Evolutionary conservation across 2,329 filamentous ascomycete species (phyloP).

Genomic region (Fusarium coicis): DNA sequence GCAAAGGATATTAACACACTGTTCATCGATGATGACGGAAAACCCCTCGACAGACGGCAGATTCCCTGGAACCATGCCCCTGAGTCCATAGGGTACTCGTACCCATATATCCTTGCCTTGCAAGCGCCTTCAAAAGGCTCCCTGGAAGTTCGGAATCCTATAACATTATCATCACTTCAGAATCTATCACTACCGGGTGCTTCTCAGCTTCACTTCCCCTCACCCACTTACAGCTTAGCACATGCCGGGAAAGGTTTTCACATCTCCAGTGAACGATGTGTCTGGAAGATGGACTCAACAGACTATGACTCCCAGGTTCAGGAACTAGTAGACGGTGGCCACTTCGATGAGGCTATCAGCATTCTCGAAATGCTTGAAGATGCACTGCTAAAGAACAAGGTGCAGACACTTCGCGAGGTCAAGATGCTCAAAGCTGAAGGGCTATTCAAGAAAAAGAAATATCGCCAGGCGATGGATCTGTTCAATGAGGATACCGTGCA

Average conservation of each 20-base stretch:
- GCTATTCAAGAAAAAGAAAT: constrained; percentile 85
- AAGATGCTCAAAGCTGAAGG: constrained; percentile 91
- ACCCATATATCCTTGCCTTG: constrained; percentile 91
- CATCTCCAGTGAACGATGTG: constrained; percentile 87
- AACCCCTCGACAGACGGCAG: constrained; percentile 83
- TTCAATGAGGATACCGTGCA: constrained; percentile 87
- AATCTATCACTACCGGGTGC: constrained; percentile 84
- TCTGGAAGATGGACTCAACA: constrained; percentile 96
- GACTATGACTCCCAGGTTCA: constrained; percentile 92
- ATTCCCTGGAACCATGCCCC: constrained; percentile 93
- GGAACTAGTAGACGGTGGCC: constrained; percentile 77
- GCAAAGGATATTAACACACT: constrained; percentile 97
- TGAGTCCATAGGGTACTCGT: constrained; percentile 93
- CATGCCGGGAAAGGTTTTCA: constrained; percentile 97
- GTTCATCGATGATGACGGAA: constrained; percentile 87
- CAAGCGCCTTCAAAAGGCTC: constrained; percentile 85
- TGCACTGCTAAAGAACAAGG: constrained; percentile 86
- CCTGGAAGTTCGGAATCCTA: constrained; percentile 91
- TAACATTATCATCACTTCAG: constrained; percentile 90
- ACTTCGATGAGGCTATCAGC: constrained; percentile 92
- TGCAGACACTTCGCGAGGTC: constrained; percentile 81
- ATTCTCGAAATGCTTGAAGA: constrained; percentile 91
- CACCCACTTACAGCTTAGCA: constrained; percentile 91
- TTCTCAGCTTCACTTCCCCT: constrained; percentile 87
- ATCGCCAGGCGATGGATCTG: constrained; percentile 85